Evolutionary conservation across 2,329 filamentous ascomycete species (phyloP), one percentile per base, ranked within the genome.

Genomic region (Colletotrichum sp.): DNA sequence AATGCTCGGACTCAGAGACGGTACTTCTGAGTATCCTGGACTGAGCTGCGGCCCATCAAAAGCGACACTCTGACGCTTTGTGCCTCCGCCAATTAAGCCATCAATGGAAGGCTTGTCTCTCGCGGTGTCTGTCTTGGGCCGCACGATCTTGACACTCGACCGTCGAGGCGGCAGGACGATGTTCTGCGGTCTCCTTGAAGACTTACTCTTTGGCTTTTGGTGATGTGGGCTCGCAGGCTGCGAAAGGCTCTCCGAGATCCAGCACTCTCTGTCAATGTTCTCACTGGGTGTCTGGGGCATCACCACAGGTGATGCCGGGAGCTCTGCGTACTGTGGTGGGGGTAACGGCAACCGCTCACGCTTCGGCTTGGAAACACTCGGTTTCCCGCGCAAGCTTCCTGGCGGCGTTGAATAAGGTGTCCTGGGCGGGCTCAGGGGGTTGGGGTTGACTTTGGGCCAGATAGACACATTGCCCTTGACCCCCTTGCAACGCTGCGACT

Each of bases 1-100:
- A 26, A 85, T 77, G 75, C 84, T 85, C 28, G 83, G 82, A 8
- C 82, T 79, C 13, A 83, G 79, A 12, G 83, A 85, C 10, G 71
- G 65, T 6, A 67, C 72, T 7, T 80, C 74, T 10, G 74, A 76
- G 80, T 7, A 76, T 39, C 4, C 69, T 59, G 71, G 70, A 21
- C 64, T 72, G 7, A 77, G 68, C 57, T 73, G 72, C 5, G 76
- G 72, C 4, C 12, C 67, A 28, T 78, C 75, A 13, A 60, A 39
- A 12, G 48, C 6, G 4, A 64, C 43, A 12, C 32, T 66, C n/a
- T 71, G 63, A 16, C 68, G 67, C n/a, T 75, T 28, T 76, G 74
- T 39, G 71, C 69, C 39, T 61, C 65, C 21, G 77, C 72, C 77
- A 13, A 74, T 68, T 16, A 71, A 64, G 21, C 66, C 67, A 10